phyloP scores from a whole-genome alignment of 176 grass and related monocot genomes.

The Bromus sterilis region DNA sequence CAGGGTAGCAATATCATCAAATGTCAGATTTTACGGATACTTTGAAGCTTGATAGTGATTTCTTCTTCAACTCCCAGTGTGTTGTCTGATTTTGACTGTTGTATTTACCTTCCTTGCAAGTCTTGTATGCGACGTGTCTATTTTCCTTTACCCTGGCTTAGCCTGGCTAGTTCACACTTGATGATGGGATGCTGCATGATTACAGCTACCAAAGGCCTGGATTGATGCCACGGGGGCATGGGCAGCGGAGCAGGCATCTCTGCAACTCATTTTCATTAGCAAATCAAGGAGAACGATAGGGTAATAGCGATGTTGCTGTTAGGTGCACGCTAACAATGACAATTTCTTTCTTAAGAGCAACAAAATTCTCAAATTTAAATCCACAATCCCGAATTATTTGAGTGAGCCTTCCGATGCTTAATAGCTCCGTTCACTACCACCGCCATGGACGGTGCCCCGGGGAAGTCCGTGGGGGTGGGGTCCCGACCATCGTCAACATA shows the following conservation, averaged over 20 bases:
- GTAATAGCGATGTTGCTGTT: neutral
- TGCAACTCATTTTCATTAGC: neutral
- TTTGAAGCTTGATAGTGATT: neutral
- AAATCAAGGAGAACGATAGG: neutral
- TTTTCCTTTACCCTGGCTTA: neutral
- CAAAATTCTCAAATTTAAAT: neutral
- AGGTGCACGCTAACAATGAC: neutral
- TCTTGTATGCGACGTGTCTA: neutral
- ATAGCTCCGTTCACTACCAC: too few relatives aligned
- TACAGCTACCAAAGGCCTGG: neutral
- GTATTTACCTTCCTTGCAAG: neutral
- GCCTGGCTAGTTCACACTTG: neutral
- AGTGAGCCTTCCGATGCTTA: too few relatives aligned
- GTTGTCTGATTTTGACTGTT: neutral
- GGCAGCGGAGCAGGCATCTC: neutral
- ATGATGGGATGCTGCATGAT: neutral
- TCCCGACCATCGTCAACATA: too few relatives aligned
- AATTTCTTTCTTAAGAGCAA: neutral
- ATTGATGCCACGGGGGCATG: neutral
- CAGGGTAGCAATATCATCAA: neutral
- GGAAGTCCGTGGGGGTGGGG: too few relatives aligned
- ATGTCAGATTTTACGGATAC: neutral
- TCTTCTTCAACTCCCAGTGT: neutral
- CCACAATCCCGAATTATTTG: neutral
- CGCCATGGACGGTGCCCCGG: too few relatives aligned